phyloP scores from a whole-genome alignment of 441 rosid species.

The Syzygium syzygioides region DNA sequence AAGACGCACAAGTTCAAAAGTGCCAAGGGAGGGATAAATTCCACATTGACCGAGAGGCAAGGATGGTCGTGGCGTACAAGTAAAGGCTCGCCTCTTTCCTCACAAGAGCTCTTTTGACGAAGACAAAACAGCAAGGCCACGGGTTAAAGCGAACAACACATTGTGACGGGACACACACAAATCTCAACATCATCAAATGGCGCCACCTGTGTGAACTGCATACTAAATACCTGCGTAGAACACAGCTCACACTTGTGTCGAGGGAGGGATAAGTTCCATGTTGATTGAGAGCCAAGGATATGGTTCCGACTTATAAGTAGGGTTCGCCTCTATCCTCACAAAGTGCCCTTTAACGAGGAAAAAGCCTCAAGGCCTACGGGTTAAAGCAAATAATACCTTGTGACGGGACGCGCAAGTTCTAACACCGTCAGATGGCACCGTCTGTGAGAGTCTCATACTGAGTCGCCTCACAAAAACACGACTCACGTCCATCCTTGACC shows the following conservation, averaged over 20 bases:
- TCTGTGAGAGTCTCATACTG: rapidly evolving
- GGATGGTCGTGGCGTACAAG: neutral
- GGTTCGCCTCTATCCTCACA: neutral
- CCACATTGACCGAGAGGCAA: neutral
- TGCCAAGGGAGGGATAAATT: neutral
- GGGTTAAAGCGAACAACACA: neutral
- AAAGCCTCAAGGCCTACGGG: neutral
- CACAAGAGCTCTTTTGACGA: neutral
- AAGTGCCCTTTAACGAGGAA: neutral
- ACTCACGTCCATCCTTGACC: neutral
- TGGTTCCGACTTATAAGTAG: rapidly evolving
- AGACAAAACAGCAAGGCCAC: neutral
- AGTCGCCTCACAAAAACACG: neutral
- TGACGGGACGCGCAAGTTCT: neutral
- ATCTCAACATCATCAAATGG: neutral
- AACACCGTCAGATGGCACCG: neutral
- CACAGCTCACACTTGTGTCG: neutral
- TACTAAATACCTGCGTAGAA: neutral
- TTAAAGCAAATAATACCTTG: neutral
- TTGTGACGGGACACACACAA: neutral
- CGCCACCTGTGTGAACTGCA: neutral
- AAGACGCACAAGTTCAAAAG: neutral
- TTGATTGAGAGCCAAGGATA: neutral
- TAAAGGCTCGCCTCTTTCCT: neutral
- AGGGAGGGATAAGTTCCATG: neutral